Evolutionary conservation across 768 basidiomycete genomes (phyloP), one percentile per base, ranked within the genome.

Genomic region (Lentinula lateritia): DNA sequence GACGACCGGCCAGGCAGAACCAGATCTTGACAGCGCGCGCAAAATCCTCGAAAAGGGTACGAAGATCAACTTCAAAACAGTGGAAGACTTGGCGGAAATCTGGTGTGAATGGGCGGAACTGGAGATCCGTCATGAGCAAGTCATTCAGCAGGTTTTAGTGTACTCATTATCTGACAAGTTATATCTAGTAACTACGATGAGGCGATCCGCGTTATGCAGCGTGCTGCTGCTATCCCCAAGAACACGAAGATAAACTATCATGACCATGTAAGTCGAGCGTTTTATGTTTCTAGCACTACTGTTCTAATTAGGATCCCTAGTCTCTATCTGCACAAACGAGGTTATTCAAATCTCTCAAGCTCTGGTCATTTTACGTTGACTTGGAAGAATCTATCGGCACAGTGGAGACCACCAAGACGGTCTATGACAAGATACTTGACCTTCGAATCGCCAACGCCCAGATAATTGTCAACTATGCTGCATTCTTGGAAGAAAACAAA

Each of bases 51-150:
- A 98, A 71, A 96, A 93, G 73, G 96, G 86, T 5, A 90, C 90
- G 3, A 92, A 91, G 67, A 87, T 97, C 45, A 91, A 90, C 69
- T 98, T 95, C 80, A 93, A 89, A 74, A 81, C 85, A n/a, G 95
- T 99, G 9, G 96, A 99, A 70, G 97, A 99, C 68, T 81, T 99
- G 23, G 97, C 97, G 0, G 97, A 98, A 72, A 84, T 98, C 13
- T 99, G 97, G 97, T 98, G 95, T 68, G 97, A 98, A 75, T 98
- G 97, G 96, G 87, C 97, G 6, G 97, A 99, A 75, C 87, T 98
- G 89, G 97, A 99, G 72, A 81, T 98, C 54, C 86, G 96, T 46
- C 89, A 95, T 54, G 95, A 96, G 95, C 95, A 76, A 68, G 92
- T 81, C 5, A 38, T 60, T 52, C 32, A 13, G 16, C 13, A 20